Conservation (phyloP, 176 grass and related monocot species). For the Oryza meridionalis region DNA sequence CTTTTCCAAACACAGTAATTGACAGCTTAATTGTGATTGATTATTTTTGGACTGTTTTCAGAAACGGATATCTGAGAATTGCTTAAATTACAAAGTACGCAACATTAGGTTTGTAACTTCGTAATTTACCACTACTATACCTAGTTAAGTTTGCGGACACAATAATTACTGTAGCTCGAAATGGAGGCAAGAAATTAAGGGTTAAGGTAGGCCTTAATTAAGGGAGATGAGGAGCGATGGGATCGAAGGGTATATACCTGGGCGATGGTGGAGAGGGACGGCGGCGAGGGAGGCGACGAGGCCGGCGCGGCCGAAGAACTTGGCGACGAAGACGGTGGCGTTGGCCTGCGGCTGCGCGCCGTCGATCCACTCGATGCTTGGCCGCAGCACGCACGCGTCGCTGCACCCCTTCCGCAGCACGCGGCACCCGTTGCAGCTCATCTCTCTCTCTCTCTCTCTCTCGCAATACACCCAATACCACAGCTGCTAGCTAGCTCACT, state of each 20-base stretch:
- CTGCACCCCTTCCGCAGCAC: slow-evolving; percentile 88
- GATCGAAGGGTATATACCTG: slow-evolving; percentile 23
- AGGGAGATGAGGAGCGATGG: too few relatives aligned
- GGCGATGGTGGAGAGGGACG: slow-evolving; percentile 61
- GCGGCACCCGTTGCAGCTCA: slow-evolving; percentile 92
- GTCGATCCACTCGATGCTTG: slow-evolving; percentile 84
- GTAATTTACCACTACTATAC: too few relatives aligned
- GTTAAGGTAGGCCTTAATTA: too few relatives aligned
- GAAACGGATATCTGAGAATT: background rate
- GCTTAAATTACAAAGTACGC: background rate
- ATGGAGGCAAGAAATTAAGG: too few relatives aligned
- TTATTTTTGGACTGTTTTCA: background rate
- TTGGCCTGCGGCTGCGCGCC: slow-evolving; percentile 69
- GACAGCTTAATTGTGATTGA: background rate
- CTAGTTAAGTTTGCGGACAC: background rate
- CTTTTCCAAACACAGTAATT: background rate
- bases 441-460: slow-evolving; percentile 20
- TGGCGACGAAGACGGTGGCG: slow-evolving; percentile 93
- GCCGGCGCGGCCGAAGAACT: slow-evolving; percentile 91
- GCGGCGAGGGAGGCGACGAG: slow-evolving; percentile 74
- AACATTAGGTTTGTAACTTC: background rate
- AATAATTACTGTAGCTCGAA: too few relatives aligned
- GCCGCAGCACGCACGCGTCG: slow-evolving; percentile 75
- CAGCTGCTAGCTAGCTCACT: too few relatives aligned
- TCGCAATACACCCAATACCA: too few relatives aligned